Percentiles rank a stretch among this genome's conserved stretches.
Evolutionary conservation across 1,139 yeast genomes (phyloP).

Genomic region (Nakaseomyces nivariensis): DNA sequence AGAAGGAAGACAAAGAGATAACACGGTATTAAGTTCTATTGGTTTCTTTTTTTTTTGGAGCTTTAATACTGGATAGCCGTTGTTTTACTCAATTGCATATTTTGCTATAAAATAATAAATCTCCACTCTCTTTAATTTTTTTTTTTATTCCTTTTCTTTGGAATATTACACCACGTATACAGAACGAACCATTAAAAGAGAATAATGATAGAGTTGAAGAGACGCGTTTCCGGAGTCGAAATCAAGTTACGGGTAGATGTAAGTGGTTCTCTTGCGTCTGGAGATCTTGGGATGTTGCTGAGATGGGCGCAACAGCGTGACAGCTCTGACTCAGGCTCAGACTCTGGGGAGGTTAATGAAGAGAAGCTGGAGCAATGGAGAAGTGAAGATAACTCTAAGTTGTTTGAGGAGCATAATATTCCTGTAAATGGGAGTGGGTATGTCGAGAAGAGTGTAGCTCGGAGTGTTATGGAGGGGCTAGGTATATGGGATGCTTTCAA

Average conservation of each 20-base stretch:
- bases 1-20: too few relatives aligned
- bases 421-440: neutral
- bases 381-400: neutral
- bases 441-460: neutral
- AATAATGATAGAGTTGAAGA: neutral
- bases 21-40: too few relatives aligned
- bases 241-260: neutral
- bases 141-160: neutral
- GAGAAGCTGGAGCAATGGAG: neutral
- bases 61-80: too few relatives aligned
- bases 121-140: neutral
- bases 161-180: neutral
- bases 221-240: neutral
- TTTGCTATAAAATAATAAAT: too few relatives aligned
- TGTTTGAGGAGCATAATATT: neutral
- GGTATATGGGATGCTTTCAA: neutral
- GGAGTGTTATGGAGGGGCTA: neutral
- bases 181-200: too few relatives aligned
- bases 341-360: neutral
- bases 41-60: too few relatives aligned
- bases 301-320: neutral
- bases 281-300: neutral
- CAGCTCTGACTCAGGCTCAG: neutral
- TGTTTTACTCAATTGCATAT: too few relatives aligned
- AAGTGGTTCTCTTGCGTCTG: neutral